These are phyloP conservation scores for Loxodes magnus DNA, from an alignment of 73 alveolate genomes.

Conservation along the genomic window DNA sequence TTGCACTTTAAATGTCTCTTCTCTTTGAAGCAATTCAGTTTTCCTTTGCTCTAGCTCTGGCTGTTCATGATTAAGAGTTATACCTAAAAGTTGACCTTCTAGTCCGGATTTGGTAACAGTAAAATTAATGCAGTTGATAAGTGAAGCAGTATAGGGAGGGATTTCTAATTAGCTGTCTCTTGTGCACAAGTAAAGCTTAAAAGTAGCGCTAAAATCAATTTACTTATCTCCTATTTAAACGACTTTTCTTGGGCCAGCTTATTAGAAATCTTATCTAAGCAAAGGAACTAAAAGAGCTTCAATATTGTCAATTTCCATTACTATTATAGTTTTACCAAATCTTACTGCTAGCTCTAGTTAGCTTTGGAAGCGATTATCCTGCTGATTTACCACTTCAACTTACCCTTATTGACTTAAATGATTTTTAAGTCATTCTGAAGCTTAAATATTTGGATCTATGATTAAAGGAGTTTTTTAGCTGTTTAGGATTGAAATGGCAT, in stretches of 20 bases:
- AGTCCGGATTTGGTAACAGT: conserved; percentile 99
- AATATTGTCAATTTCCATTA: conserved; percentile 95
- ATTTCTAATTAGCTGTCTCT: conserved; percentile 88
- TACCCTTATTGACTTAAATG: conserved; percentile 43
- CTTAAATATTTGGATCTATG: conserved; percentile 98
- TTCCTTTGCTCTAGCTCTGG: conserved; percentile 99
- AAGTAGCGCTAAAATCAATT: conserved; percentile 93
- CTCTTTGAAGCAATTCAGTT: conserved; percentile 92
- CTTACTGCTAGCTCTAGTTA: conserved; percentile 95
- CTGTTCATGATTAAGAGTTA: conserved; percentile 96
- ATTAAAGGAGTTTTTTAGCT: conserved; percentile 87
- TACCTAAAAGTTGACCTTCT: conserved; percentile 97
- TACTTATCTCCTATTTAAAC: conserved; percentile 96
- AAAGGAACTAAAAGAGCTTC: conserved; percentile 96
- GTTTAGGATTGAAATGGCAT: conserved; percentile 92
- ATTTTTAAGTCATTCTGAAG: conserved; percentile 95
- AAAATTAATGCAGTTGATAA: conserved; percentile 90
- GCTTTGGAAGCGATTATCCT: conserved; percentile 91
- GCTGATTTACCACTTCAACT: conserved; percentile 71
- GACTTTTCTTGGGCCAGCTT: conserved; percentile 99
- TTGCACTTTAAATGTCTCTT: conserved; percentile 93
- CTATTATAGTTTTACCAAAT: conserved; percentile 89
- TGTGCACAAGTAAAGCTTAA: conserved; percentile 90
- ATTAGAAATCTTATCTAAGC: conserved; percentile 90
- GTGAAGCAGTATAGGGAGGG: conserved; percentile 93